Evolutionary conservation across 805 yeast species (phyloP), one percentile per base, ranked within the genome.

Genomic region (Phaffomyces opuntiae): DNA sequence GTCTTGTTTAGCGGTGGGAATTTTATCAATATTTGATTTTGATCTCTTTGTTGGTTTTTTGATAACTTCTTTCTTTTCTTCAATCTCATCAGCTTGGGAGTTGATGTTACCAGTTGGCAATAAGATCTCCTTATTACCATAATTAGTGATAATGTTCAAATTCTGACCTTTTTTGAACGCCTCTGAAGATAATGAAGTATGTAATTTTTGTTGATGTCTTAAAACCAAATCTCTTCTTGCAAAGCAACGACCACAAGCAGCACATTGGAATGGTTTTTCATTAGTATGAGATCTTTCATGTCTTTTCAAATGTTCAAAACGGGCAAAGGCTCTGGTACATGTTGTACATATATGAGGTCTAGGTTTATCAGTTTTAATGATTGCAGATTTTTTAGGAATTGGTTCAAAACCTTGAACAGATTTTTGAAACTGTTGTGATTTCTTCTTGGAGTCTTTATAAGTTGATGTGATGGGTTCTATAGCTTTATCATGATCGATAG

Each of bases 211-310:
- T 67, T 88, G 96, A 69, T 93, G 99, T 49, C 99, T 76, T 45
- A 93, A 73, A 27, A 93, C 88, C 60, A 85, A 72, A 61, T 85
- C 91, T 46, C 97, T 70, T 46, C 99, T 72, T 5, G 98, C 97
- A 68, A 93, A 91, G 60, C 96, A 86, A 42, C 98, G 79, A 32
- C 96, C 97, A 65, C 98, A 91, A 9, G 90, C 90, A 2, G 95
- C 95, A 67, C 99, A 91, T 61, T 87, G 93, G 67, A 84, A 91
- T 1, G 98, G 98, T 62, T 89, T 89, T 65, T 90, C 97, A 62
- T 90, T 87, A 9, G 99, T 91, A 63, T 91, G 99, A 0, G 95
- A 83, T 36, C 97, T 71, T 56, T 89, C 95, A 61, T 91, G 99
- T 47, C 99, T 80, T 64, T 87, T 89, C 59, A 93, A 73, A 65